These are phyloP conservation scores for Penicillium sp. DNA, from an alignment of 2,329 filamentous ascomycete species.

Conservation along the genomic window DNA sequence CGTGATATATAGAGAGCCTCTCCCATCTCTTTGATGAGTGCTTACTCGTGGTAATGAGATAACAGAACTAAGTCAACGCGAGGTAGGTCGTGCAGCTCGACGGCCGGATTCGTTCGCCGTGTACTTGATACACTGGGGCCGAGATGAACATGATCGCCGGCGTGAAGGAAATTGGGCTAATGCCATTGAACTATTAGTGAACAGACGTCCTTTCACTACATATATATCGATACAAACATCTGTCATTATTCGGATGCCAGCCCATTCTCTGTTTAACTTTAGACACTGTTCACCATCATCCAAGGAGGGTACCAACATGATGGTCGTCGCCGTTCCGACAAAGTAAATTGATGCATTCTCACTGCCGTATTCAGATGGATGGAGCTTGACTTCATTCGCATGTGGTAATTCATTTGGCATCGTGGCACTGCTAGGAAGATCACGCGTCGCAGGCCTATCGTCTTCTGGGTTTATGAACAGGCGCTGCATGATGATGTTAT, in stretches of 20 bases:
- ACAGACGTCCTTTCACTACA: not conserved
- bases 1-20: no score
- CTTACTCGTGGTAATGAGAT: slow-evolving; percentile 61
- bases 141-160: slow-evolving; percentile 64
- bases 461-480: slow-evolving; percentile 36
- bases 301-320: slow-evolving; percentile 25
- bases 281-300: not conserved
- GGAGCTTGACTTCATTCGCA: slow-evolving; percentile 46
- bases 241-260: slow-evolving; percentile 41
- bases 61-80: slow-evolving; percentile 59
- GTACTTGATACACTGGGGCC: slow-evolving; percentile 60
- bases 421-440: slow-evolving; percentile 24
- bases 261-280: slow-evolving; percentile 36
- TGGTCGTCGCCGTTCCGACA: slow-evolving; percentile 41
- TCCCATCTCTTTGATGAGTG: not conserved
- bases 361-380: slow-evolving; percentile 35
- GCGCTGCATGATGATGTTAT: slow-evolving; percentile 3
- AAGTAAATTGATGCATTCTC: slow-evolving; percentile 42
- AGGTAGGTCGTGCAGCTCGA: slow-evolving; percentile 60
- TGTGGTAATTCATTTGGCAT: slow-evolving; percentile 39
- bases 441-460: slow-evolving; percentile 40
- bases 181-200: not conserved
- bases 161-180: slow-evolving; percentile 63
- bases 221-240: slow-evolving; percentile 26
- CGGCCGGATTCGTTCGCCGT: slow-evolving; percentile 57